phyloP scores from a whole-genome alignment of 352 stramenopile genomes.

The Pythium guiyangense region DNA sequence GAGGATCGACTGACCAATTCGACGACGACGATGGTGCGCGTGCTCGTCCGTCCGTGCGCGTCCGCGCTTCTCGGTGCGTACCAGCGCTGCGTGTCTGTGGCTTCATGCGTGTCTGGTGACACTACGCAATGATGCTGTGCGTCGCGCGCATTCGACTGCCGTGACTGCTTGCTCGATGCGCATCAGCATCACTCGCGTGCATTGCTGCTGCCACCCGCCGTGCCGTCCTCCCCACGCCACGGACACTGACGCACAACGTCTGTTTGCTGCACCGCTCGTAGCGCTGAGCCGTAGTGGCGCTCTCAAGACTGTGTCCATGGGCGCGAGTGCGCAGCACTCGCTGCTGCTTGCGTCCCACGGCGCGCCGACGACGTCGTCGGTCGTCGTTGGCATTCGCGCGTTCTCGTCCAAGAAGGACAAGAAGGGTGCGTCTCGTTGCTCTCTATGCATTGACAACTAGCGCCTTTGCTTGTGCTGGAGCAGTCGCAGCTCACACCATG shows the following conservation, averaged over 20 bases:
- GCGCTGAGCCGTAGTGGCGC: slow-evolving; percentile 18
- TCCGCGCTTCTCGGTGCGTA: slow-evolving; percentile 10
- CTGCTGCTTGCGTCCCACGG: slow-evolving; percentile 7
- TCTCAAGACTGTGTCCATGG: slow-evolving; percentile 16
- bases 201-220: too few relatives aligned
- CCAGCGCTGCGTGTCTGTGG: neutral
- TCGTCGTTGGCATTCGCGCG: slow-evolving; percentile 13
- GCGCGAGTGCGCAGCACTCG: slow-evolving; percentile 15
- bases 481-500: neutral
- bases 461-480: neutral
- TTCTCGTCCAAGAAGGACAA: slow-evolving; percentile 61
- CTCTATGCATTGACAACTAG: neutral
- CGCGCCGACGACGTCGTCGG: slow-evolving; percentile 2
- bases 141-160: too few relatives aligned
- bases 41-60: slow-evolving; percentile 65
- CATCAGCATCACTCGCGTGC: too few relatives aligned
- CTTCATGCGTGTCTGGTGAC: neutral
- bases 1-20: slow-evolving; percentile 7
- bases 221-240: neutral
- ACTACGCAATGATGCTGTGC: too few relatives aligned
- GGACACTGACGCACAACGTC: neutral
- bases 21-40: slow-evolving; percentile 47
- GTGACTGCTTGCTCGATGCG: too few relatives aligned
- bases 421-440: slow-evolving; percentile 21
- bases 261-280: neutral